Base-by-base conservation (phyloP, 1,284 basidiomycete genomes). In the Butyriboletus regius region DNA sequence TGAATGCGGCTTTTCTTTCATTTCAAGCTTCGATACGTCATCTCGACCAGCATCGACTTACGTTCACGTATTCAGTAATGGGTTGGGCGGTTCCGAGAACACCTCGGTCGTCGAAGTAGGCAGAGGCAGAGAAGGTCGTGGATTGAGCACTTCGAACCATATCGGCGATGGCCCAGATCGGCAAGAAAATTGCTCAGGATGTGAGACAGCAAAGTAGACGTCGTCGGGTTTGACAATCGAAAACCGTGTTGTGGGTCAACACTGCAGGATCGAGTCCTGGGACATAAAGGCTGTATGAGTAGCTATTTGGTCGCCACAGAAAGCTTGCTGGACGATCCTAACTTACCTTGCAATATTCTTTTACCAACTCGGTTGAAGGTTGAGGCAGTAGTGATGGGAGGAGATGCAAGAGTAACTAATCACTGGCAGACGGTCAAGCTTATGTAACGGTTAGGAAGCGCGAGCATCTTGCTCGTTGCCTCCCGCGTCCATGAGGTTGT, bases 61-160 rank as follows among this genome's bases (percentile, higher is more conserved):
- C 84, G 66, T 85, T 79, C 36, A 86, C 77, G 38, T 76, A 73
- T 65, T 87, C 82, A n/a, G 82, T 81, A 46, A 87, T 84, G 42
- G 85, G 83, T 60, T 83, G 75, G 12, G 85, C 83, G 44, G 74
- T 75, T 3, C 84, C 85, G 60, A 83, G 74, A 12, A 66, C 55
- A 3, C 84, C 85, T 48, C 84, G 75, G 63, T 88, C 84, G 55
- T 80, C 77, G 60, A 89, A 89, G 68, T 85, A 86, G 10, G 82
- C 70, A 14, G 78, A 74, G 31, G 80, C 73, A 1, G 85, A 85
- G 66, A 88, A 85, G 1, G 84, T 86, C 14, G 74, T 76, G 5
- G 80, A 70, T 62, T 83, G 72, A 18, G 67, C 60, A 22, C 61
- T 62, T 43, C 73, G 72, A 53, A 74, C 70, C 72, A 74, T 74